A percentile compares a stretch with the other conserved stretches of the same genome.
phyloP scores from a whole-genome alignment of 2,329 filamentous ascomycete genomes.

The Sarocladium kiliense region DNA sequence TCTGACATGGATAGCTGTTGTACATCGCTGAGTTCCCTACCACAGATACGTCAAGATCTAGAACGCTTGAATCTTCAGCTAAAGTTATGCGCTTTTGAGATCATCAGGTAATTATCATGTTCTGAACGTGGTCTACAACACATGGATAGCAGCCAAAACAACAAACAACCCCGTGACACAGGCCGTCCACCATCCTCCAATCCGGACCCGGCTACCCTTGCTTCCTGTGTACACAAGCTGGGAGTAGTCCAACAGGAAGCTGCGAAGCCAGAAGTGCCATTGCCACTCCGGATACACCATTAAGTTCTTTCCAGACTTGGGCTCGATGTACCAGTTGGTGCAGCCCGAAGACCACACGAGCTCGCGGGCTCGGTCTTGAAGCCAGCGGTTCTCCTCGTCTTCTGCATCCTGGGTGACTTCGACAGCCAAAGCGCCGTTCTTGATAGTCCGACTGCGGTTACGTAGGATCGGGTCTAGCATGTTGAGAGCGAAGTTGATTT shows the following conservation, averaged over 20 bases:
- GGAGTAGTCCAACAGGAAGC: slow-evolving; percentile 13
- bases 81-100: too few relatives aligned
- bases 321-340: slow-evolving; percentile 46
- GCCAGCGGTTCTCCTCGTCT: slow-evolving; percentile 21
- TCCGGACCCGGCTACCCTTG: background rate
- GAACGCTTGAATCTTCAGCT: too few relatives aligned
- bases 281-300: slow-evolving; percentile 50
- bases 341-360: slow-evolving; percentile 46
- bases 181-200: background rate
- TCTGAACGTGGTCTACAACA: too few relatives aligned
- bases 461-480: slow-evolving; percentile 24
- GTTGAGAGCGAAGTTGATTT: slow-evolving; percentile 35
- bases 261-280: slow-evolving; percentile 41
- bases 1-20: too few relatives aligned
- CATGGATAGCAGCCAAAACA: background rate
- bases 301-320: slow-evolving; percentile 39
- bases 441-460: background rate
- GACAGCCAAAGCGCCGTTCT: slow-evolving; percentile 4
- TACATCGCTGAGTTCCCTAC: too few relatives aligned
- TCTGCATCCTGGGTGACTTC: slow-evolving; percentile 25
- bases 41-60: too few relatives aligned
- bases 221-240: background rate
- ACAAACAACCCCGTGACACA: background rate
- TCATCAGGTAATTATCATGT: too few relatives aligned
- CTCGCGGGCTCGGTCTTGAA: slow-evolving; percentile 34